Evolutionary conservation across 805 yeast species (phyloP).

Genomic region (Yarrowia alimentaria): DNA sequence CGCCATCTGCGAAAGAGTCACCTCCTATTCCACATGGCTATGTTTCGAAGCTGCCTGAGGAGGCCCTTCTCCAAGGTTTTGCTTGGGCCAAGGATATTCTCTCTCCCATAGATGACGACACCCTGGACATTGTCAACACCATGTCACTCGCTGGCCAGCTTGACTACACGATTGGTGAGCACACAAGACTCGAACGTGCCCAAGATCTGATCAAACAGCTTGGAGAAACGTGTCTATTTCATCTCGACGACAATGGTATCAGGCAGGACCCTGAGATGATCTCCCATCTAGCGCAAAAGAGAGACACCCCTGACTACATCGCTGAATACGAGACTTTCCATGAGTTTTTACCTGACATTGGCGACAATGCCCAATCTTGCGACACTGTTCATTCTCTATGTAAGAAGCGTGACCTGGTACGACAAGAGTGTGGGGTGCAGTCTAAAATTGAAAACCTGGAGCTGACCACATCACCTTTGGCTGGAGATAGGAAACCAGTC

Average conservation of each 20-base stretch:
- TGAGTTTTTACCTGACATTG: slow-evolving; percentile 22
- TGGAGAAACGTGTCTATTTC: background rate
- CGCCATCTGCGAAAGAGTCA: slow-evolving; percentile 1
- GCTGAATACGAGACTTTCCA: slow-evolving; percentile 11
- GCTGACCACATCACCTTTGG: slow-evolving; percentile 8
- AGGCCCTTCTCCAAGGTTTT: slow-evolving; percentile 12
- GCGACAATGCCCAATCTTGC: background rate
- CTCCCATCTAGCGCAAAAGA: background rate
- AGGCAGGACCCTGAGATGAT: slow-evolving; percentile 7
- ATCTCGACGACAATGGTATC: background rate
- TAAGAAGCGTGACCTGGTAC: slow-evolving; percentile 14
- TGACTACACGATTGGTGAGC: slow-evolving; percentile 18
- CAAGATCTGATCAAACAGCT: slow-evolving; percentile 8
- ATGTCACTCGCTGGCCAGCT: slow-evolving; percentile 14
- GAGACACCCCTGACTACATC: background rate
- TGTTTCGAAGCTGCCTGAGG: slow-evolving; percentile 23
- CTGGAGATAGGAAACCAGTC: slow-evolving; percentile 12
- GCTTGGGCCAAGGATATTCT: slow-evolving; percentile 11
- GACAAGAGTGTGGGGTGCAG: slow-evolving; percentile 21
- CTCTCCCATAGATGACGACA: slow-evolving; percentile 5
- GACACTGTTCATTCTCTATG: slow-evolving; percentile 12
- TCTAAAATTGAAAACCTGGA: slow-evolving; percentile 21
- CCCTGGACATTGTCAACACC: slow-evolving; percentile 15
- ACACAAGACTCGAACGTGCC: slow-evolving; percentile 5
- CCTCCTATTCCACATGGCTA: slow-evolving; percentile 2